Conservation (phyloP, 306 rosid genomes). For the Ormosia semicastrata region DNA sequence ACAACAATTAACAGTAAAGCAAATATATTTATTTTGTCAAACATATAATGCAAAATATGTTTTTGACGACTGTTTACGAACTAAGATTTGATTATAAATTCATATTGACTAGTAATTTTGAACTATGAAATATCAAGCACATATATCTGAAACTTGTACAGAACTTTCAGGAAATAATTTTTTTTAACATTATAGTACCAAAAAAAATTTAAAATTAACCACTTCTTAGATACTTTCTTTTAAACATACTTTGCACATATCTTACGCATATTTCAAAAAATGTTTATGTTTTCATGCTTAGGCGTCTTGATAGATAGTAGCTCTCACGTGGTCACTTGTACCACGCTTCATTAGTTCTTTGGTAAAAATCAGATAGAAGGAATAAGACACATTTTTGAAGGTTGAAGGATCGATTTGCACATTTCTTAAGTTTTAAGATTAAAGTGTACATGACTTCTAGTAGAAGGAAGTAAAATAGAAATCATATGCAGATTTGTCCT, state of each 20-base stretch:
- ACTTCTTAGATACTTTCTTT: not conserved
- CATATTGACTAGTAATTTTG: constrained; percentile 4
- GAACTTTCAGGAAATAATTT: not conserved
- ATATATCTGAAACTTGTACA: not conserved
- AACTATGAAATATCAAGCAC: not conserved
- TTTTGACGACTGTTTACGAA: not conserved
- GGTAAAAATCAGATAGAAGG: too few relatives aligned
- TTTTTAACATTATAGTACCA: too few relatives aligned
- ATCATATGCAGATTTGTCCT: too few relatives aligned
- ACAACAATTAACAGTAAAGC: constrained; percentile 8
- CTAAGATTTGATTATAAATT: not conserved
- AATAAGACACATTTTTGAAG: too few relatives aligned
- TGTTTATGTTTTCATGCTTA: not conserved
- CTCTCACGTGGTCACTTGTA: too few relatives aligned
- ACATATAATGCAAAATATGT: not conserved
- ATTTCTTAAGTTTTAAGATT: too few relatives aligned
- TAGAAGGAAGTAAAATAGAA: too few relatives aligned
- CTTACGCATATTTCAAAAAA: too few relatives aligned
- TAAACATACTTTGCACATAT: too few relatives aligned
- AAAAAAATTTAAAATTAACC: not conserved
- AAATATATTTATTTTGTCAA: constrained; percentile 10
- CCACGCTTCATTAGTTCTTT: too few relatives aligned
- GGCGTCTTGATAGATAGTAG: not conserved
- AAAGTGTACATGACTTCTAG: too few relatives aligned
- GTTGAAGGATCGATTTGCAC: too few relatives aligned